Evolutionary conservation across 805 yeast genomes (phyloP).

Genomic region (Starmerella floricola): DNA sequence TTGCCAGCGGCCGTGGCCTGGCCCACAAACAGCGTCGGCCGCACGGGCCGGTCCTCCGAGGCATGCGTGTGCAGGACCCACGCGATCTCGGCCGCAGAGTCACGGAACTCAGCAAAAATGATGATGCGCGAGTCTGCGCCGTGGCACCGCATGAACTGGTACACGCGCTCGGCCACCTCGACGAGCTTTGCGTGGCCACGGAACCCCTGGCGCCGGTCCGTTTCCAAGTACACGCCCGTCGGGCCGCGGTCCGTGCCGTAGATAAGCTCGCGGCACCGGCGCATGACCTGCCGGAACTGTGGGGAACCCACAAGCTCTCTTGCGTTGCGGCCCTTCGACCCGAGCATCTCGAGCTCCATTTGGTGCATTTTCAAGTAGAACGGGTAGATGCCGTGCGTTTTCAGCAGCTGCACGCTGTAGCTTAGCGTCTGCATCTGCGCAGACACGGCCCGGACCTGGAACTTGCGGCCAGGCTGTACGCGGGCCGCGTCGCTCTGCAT

Average conservation of each 20-base stretch:
- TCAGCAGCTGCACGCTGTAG: constrained; percentile 38
- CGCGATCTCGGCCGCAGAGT: constrained; percentile 80
- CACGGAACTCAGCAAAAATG: constrained; percentile 77
- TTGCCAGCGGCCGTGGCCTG: constrained; percentile 44
- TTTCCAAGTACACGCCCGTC: constrained; percentile 7
- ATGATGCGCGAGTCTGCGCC: constrained; percentile 51
- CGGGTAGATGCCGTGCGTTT: constrained; percentile 70
- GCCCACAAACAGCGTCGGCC: constrained; percentile 85
- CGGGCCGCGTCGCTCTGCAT: constrained; percentile 20
- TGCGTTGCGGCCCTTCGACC: constrained; percentile 31
- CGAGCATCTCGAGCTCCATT: constrained; percentile 31
- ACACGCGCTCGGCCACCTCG: constrained; percentile 44
- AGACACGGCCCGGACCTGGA: constrained; percentile 28
- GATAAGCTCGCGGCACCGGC: constrained; percentile 36
- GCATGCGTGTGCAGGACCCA: constrained; percentile 35
- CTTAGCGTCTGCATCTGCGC: constrained; percentile 61
- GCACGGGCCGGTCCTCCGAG: constrained; percentile 28
- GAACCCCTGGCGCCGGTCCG: constrained; percentile 21
- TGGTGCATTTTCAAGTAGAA: constrained; percentile 54
- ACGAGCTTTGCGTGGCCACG: constrained; percentile 66
- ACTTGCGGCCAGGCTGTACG: constrained; percentile 18
- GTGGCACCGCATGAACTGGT: constrained; percentile 38
- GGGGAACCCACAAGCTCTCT: constrained; percentile 52
- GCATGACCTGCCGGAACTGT: constrained; percentile 36
- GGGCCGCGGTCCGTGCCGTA: constrained; percentile 23